These are phyloP conservation scores for Globisporangium lucens DNA, from an alignment of 352 stramenopile species.

Conservation along the genomic window DNA sequence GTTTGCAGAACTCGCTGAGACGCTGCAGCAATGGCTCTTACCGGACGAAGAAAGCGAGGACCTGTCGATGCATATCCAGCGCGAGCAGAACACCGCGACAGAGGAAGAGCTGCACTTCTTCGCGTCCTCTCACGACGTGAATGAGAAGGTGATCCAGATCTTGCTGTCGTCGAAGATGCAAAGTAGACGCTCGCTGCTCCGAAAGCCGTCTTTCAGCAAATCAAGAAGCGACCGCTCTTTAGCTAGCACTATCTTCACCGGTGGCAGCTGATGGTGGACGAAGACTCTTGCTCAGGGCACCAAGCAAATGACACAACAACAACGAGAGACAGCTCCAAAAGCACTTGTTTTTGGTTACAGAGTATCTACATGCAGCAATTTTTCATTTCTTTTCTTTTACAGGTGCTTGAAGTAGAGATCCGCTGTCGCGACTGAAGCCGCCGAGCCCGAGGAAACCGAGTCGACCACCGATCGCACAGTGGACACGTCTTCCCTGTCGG, in stretches of 20 bases:
- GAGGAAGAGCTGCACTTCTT: conserved; percentile 55
- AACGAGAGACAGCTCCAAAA: not conserved
- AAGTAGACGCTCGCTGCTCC: conserved; percentile 22
- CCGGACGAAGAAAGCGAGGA: conserved; percentile 30
- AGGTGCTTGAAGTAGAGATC: conserved; percentile 20
- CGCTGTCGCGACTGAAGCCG: conserved; percentile 8
- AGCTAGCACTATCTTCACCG: not conserved
- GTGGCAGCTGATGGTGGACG: not conserved
- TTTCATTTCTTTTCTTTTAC: conserved; percentile 12
- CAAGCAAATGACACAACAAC: not conserved
- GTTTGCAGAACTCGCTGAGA: conserved; percentile 60
- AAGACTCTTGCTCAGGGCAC: not conserved
- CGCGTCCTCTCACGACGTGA: conserved; percentile 55
- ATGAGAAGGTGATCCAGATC: conserved; percentile 63
- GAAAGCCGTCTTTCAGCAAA: conserved; percentile 5
- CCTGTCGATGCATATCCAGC: conserved; percentile 50
- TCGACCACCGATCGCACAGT: conserved; percentile 13
- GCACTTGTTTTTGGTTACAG: conserved; percentile 5
- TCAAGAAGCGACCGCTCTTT: conserved; percentile 9
- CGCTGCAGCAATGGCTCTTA: conserved; percentile 51
- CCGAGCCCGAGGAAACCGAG: conserved; percentile 19
- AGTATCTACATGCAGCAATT: not conserved
- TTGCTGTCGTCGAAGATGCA: conserved; percentile 35
- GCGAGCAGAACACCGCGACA: conserved; percentile 41
- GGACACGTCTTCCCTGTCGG: conserved; percentile 19